Evolutionary conservation across 2,329 filamentous ascomycete species (phyloP).

Genomic region (Pestalotiopsis sp.): DNA sequence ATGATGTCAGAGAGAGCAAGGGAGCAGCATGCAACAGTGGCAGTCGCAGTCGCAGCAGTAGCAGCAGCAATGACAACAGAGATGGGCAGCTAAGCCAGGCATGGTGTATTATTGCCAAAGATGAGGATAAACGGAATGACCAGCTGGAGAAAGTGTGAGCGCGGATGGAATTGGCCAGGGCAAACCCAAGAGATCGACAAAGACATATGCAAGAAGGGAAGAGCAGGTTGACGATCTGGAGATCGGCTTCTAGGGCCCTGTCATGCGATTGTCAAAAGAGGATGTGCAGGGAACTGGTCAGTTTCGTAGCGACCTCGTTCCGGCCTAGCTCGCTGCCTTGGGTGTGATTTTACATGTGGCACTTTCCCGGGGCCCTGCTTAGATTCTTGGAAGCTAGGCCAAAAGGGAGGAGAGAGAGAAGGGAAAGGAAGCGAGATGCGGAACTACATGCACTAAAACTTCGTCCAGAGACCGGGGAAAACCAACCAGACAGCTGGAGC

Average conservation of each 20-base stretch:
- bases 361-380: neutral
- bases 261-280: slow-evolving; percentile 10
- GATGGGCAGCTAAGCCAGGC: neutral
- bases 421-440: neutral
- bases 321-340: neutral
- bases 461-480: neutral
- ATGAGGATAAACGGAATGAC: slow-evolving; percentile 12
- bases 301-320: neutral
- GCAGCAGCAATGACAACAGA: neutral
- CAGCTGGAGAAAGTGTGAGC: slow-evolving; percentile 1
- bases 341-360: slow-evolving; percentile 1
- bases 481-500: neutral
- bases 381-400: neutral
- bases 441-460: neutral
- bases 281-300: slow-evolving; percentile 8
- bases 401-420: neutral
- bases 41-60: neutral
- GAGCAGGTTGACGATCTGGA: slow-evolving; percentile 12
- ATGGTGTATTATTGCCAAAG: neutral
- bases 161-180: neutral
- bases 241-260: slow-evolving; percentile 11
- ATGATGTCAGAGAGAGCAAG: slow-evolving; percentile 12
- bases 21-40: neutral
- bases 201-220: slow-evolving; percentile 8
- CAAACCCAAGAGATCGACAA: slow-evolving; percentile 4